These are phyloP conservation scores for Lachancea sp. DNA, from an alignment of 805 yeast species.

Conservation along the genomic window DNA sequence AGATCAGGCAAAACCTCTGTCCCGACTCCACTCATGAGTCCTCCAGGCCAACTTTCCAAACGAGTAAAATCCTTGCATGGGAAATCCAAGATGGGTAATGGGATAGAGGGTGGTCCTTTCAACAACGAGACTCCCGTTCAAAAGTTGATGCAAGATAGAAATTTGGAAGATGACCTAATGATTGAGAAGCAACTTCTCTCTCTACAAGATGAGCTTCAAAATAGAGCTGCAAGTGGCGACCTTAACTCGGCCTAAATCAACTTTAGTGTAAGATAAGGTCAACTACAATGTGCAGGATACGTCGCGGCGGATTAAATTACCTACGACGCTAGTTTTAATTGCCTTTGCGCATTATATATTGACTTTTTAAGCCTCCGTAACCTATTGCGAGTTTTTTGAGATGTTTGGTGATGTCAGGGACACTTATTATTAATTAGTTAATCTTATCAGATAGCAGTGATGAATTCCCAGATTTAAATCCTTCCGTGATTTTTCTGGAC, in stretches of 20 bases:
- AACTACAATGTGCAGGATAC: too few relatives aligned
- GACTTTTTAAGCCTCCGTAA: too few relatives aligned
- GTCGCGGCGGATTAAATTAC: too few relatives aligned
- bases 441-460: too few relatives aligned
- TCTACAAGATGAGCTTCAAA: slow-evolving; percentile 9
- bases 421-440: too few relatives aligned
- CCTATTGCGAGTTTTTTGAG: too few relatives aligned
- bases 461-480: too few relatives aligned
- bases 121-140: slow-evolving; percentile 7
- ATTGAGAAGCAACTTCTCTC: slow-evolving; percentile 9
- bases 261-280: too few relatives aligned
- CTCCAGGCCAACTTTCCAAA: slow-evolving; percentile 5
- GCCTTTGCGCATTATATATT: too few relatives aligned
- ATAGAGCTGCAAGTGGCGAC: slow-evolving; percentile 7
- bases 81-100: slow-evolving; percentile 1
- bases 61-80: neutral
- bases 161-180: slow-evolving; percentile 8
- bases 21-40: neutral
- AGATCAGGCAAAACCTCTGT: slow-evolving; percentile 4
- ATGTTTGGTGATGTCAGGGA: too few relatives aligned
- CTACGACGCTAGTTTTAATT: too few relatives aligned
- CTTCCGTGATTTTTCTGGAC: too few relatives aligned
- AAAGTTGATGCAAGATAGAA: slow-evolving; percentile 10
- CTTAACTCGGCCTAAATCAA: neutral
- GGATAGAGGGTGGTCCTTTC: neutral